Base-by-base conservation (phyloP, 192 early-diverging fungal species). In the Coemansia sp. region DNA sequence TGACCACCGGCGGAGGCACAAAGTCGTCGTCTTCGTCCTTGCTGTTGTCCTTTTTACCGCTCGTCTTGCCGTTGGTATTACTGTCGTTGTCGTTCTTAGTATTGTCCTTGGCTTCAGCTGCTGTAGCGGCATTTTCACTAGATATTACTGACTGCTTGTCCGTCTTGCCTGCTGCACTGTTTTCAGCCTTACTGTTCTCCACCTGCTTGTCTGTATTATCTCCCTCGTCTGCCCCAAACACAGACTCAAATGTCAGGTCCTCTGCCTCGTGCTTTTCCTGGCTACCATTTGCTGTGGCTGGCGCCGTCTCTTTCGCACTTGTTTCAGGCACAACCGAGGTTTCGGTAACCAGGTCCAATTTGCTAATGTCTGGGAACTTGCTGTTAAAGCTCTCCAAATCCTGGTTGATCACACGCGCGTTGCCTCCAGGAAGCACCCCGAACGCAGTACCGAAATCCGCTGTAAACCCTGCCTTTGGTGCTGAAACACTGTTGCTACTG, bases 1-100 rank as follows among this genome's bases (percentile, higher is more conserved):
- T 75, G 67, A 81, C 79, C 5, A 81, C 79, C 18, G 79, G 79
- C 30, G 79, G 79, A n/a, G 79, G 67, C 34, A 75, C 79, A 72
- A 72, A 75, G 28, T 57, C 72, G 43, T 71, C 64, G 35, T 69
- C 70, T 39, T 66, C 56, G 31, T 35, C 57, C 55, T 42, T 42
- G 43, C 35, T 59, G 18, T 39, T 56, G 48, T 55, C 21, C 30
- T 53, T 66, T 20, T 34, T 26, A 13, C 34, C n/a, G 31, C 49
- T 49, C 12, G 26, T 16, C 21, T 28, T 20, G 34, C 61, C 12
- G 26, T 31, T 21, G 15, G n/a, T n/a, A n/a, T 20, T 20, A 37
- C 33, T 23, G 31, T 21, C 30, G 13, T 63, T 48, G 23, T 49
- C 23, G 56, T 40, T 66, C 29, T 58, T 45, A 5, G 31, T 33